Base-by-base conservation (phyloP, 23 red algal genomes). In the Gracilaria caudata region DNA sequence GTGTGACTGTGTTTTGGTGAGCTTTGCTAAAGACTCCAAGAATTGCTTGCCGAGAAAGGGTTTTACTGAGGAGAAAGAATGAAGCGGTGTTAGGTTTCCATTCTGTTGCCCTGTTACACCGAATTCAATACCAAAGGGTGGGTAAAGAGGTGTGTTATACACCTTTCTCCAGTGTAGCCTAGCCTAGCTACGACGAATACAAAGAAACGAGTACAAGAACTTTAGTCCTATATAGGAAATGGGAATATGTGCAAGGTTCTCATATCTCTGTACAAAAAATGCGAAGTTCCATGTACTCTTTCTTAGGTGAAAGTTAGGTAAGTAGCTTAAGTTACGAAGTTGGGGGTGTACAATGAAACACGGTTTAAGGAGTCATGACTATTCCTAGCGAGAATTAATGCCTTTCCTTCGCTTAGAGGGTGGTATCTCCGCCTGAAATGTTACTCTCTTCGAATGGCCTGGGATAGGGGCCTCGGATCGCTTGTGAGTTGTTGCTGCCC, bases 391-490 rank as follows among this genome's bases (percentile, higher is more conserved):
- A 66, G 61, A 66, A 25, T 14, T 36, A 35, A 37, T 19, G 14
- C 61, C 30, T 36, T 36, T 66, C 61, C 61, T 66, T 66, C 61
- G 61, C 32, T 66, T 66, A 5, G 61, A 66, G 14, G 61, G 32
- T 66, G 32, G 26, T 0, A 33, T 66, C 36, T 66, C 61, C 14
- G 61, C 36, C 8, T 33, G 61, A 66, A 66, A 66, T 19, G 61
- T 66, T 4, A 66, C 61, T 66, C 61, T 29, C 36, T 66, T 66
- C 14, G 61, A 36, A 16, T 29, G 32, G 35, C 4, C 8, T 17
- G 61, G 30, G 9, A 66, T 66, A 35, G 1, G 3, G 29, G 30
- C 61, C 2, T 66, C 7, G 2, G 61, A 25, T 14, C 6, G 0
- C 17, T 4, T 26, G 26, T 35, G 61, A 36, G 29, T 10, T 35